A percentile compares a stretch with the other conserved stretches of the same genome.
phyloP scores from a whole-genome alignment of 2,329 filamentous ascomycete genomes.

The Podosphaera fusca region DNA sequence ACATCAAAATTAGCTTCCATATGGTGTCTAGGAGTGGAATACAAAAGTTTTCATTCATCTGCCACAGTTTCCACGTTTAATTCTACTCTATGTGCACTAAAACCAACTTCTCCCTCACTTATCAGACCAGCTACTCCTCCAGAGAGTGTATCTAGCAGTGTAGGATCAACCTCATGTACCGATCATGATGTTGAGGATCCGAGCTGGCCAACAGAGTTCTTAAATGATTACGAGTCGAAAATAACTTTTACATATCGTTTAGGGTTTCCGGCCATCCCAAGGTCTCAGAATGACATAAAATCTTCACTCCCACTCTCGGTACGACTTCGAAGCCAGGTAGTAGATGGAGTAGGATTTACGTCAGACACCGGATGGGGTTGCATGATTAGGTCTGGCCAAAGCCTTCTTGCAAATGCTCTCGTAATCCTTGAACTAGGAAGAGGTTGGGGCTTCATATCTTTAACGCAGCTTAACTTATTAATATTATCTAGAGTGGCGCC shows the following conservation, averaged over 20 bases:
- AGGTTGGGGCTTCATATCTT: slow-evolving; percentile 25
- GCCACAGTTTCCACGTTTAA: not conserved
- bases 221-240: slow-evolving; percentile 79
- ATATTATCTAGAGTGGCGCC: slow-evolving; percentile 44
- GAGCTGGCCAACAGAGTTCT: slow-evolving; percentile 65
- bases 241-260: slow-evolving; percentile 95
- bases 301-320: slow-evolving; percentile 59
- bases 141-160: slow-evolving; percentile 14
- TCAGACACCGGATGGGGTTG: slow-evolving; percentile 95
- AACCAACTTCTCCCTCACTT: slow-evolving; percentile 4
- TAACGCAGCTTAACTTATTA: not conserved
- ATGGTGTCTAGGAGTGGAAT: slow-evolving; percentile 56
- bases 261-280: slow-evolving; percentile 62
- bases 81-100: not conserved
- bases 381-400: slow-evolving; percentile 95
- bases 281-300: slow-evolving; percentile 52
- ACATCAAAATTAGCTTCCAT: slow-evolving; percentile 41
- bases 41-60: slow-evolving; percentile 17
- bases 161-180: slow-evolving; percentile 12
- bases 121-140: slow-evolving; percentile 13
- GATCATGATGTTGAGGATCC: slow-evolving; percentile 11
- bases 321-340: slow-evolving; percentile 57
- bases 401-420: slow-evolving; percentile 71
- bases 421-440: slow-evolving; percentile 51
- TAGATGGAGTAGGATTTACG: slow-evolving; percentile 61